Percentiles rank a stretch among this genome's conserved stretches.
Evolutionary conservation across 805 yeast species (phyloP).

Genomic region (Saccharomycopsis fodiens): DNA sequence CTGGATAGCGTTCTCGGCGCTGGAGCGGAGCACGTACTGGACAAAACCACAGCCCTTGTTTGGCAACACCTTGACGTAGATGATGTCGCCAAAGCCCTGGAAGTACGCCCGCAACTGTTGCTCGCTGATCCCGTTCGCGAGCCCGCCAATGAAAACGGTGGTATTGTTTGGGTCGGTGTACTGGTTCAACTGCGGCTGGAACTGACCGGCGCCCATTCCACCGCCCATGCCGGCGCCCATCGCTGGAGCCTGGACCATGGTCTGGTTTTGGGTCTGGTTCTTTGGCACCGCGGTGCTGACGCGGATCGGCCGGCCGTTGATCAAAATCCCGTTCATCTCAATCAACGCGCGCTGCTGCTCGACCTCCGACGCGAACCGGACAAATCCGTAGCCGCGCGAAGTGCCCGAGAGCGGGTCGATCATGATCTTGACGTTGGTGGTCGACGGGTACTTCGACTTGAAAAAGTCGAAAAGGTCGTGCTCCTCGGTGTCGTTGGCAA

Average conservation of each 20-base stretch:
- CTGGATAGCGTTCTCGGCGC: conserved; percentile 79
- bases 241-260: conserved; percentile 20
- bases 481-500: conserved; percentile 69
- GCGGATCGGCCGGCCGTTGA: conserved; percentile 70
- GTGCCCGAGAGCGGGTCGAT: conserved; percentile 60
- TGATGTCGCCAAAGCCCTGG: conserved; percentile 64
- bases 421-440: conserved; percentile 73
- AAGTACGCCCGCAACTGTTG: conserved; percentile 55
- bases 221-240: background rate
- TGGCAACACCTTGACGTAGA: conserved; percentile 70
- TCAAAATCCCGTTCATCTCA: conserved; percentile 74
- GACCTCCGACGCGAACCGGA: conserved; percentile 57
- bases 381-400: conserved; percentile 85
- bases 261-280: conserved; percentile 23
- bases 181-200: conserved; percentile 50
- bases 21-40: conserved; percentile 65
- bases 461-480: conserved; percentile 56
- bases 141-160: conserved; percentile 62
- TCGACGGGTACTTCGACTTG: conserved; percentile 61
- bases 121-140: conserved; percentile 50
- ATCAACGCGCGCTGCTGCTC: conserved; percentile 66
- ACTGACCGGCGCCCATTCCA: conserved; percentile 28
- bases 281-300: conserved; percentile 64
- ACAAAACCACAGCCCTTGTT: conserved; percentile 81
- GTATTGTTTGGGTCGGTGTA: conserved; percentile 79